These are phyloP conservation scores for Miscanthus sacchariflorus DNA, from an alignment of 202 grass and related monocot species.

Conservation along the genomic window DNA sequence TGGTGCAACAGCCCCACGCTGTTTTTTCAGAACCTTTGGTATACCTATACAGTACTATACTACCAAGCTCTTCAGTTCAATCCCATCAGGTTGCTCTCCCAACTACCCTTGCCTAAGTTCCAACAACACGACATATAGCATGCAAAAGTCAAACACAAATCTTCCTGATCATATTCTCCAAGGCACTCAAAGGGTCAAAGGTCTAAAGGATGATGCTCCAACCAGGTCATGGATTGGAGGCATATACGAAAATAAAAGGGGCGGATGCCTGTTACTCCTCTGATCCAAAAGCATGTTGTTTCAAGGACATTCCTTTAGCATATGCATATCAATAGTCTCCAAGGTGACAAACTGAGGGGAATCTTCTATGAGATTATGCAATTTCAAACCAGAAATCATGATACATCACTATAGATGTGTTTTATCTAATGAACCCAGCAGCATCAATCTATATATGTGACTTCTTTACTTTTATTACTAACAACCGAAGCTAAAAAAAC, in stretches of 20 bases:
- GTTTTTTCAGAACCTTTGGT: slow-evolving; percentile 24
- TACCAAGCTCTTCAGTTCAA: slow-evolving; percentile 18
- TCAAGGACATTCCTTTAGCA: neutral
- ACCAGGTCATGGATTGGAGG: slow-evolving; percentile 8
- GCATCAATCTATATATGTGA: neutral
- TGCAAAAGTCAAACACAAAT: slow-evolving; percentile 41
- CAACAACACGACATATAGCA: slow-evolving; percentile 34
- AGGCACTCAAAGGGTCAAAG: slow-evolving; percentile 37
- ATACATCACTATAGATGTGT: neutral
- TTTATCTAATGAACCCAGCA: neutral
- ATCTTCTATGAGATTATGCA: neutral
- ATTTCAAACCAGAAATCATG: neutral
- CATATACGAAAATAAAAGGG: slow-evolving; percentile 14
- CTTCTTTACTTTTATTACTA: neutral
- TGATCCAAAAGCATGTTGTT: slow-evolving; percentile 16
- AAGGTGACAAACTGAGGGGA: neutral
- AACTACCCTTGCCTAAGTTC: slow-evolving; percentile 20
- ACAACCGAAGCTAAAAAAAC: neutral
- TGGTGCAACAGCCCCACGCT: slow-evolving; percentile 15
- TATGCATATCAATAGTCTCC: neutral
- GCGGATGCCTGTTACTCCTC: neutral
- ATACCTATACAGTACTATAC: neutral
- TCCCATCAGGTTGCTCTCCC: slow-evolving; percentile 14
- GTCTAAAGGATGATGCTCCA: slow-evolving; percentile 35
- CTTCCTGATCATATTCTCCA: slow-evolving; percentile 40